Conservation (phyloP, 1,284 basidiomycete species). For the Wolfiporia cocos region DNA sequence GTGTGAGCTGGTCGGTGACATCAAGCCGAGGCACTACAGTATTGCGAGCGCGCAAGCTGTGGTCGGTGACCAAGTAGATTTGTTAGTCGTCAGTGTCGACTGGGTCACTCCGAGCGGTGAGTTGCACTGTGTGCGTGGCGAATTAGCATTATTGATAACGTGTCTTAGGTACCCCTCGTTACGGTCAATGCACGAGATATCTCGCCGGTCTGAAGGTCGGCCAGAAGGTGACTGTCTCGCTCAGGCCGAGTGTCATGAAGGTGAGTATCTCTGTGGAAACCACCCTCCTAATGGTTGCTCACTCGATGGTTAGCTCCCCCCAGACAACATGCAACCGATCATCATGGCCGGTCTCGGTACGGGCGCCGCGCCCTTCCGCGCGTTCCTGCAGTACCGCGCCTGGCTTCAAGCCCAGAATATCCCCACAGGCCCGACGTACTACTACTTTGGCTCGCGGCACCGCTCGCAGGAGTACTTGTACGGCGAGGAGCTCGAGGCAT, state of each 20-base stretch:
- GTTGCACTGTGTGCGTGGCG: slow-evolving; percentile 16
- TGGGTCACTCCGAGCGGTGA: slow-evolving; percentile 85
- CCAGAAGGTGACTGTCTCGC: slow-evolving; percentile 93
- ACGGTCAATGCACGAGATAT: slow-evolving; percentile 96
- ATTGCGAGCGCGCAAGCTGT: slow-evolving; percentile 94
- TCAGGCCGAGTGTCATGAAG: slow-evolving; percentile 99
- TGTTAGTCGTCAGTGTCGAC: slow-evolving; percentile 95
- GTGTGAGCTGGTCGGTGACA: slow-evolving; percentile 88
- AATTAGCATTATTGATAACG: slow-evolving; percentile 6
- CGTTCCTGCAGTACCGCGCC: slow-evolving; percentile 94
- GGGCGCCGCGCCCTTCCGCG: slow-evolving; percentile 97
- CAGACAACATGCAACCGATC: slow-evolving; percentile 80
- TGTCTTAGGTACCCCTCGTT: slow-evolving; percentile 63
- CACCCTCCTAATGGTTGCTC: neutral
- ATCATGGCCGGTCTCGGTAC: slow-evolving; percentile 99
- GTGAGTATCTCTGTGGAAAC: slow-evolving; percentile 33
- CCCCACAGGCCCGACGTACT: slow-evolving; percentile 86
- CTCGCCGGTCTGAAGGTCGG: slow-evolving; percentile 80
- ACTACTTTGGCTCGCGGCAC: slow-evolving; percentile 98
- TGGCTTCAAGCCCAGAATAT: slow-evolving; percentile 73
- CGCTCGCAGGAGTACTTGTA: slow-evolving; percentile 95
- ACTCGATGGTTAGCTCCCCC: slow-evolving; percentile 58
- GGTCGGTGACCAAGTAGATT: slow-evolving; percentile 90
- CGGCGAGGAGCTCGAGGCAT: slow-evolving; percentile 87
- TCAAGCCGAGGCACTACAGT: slow-evolving; percentile 97